phyloP scores from a whole-genome alignment of 805 yeast species.

The Starmerella khaoyaiensis region DNA sequence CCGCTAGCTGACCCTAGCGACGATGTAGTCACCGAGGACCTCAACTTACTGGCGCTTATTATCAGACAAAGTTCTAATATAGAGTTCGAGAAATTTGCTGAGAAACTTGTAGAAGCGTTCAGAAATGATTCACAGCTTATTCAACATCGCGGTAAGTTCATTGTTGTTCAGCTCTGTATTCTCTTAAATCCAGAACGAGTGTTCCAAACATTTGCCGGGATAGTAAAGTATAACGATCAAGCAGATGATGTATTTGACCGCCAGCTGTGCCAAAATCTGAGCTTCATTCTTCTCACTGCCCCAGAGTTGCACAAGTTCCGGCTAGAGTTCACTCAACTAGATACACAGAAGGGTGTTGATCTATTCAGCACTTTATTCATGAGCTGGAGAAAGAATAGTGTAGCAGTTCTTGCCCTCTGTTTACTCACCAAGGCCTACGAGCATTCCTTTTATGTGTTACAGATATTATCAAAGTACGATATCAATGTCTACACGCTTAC shows the following conservation, averaged over 20 bases:
- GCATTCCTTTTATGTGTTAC: constrained; percentile 69
- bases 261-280: constrained; percentile 73
- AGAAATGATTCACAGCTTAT: constrained; percentile 54
- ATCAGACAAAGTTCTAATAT: constrained; percentile 59
- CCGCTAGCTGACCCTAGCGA: constrained; percentile 65
- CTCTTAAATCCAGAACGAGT: constrained; percentile 72
- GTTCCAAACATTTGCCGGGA: constrained; percentile 65
- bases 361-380: constrained; percentile 66
- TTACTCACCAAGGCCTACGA: constrained; percentile 79
- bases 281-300: constrained; percentile 73
- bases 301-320: constrained; percentile 66
- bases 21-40: constrained; percentile 60
- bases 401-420: constrained; percentile 76
- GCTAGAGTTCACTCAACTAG: constrained; percentile 48
- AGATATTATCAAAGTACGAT: constrained; percentile 70
- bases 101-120: constrained; percentile 55
- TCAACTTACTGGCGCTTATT: constrained; percentile 59
- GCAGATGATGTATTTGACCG: constrained; percentile 55
- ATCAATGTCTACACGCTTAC: constrained; percentile 64
- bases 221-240: constrained; percentile 31
- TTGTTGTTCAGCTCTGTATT: constrained; percentile 69
- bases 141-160: constrained; percentile 66
- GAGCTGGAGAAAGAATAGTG: constrained; percentile 86
- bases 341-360: constrained; percentile 47
- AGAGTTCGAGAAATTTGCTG: constrained; percentile 63